phyloP scores from a whole-genome alignment of 495 filamentous ascomycete genomes.

The Annulohypoxylon nitens region DNA sequence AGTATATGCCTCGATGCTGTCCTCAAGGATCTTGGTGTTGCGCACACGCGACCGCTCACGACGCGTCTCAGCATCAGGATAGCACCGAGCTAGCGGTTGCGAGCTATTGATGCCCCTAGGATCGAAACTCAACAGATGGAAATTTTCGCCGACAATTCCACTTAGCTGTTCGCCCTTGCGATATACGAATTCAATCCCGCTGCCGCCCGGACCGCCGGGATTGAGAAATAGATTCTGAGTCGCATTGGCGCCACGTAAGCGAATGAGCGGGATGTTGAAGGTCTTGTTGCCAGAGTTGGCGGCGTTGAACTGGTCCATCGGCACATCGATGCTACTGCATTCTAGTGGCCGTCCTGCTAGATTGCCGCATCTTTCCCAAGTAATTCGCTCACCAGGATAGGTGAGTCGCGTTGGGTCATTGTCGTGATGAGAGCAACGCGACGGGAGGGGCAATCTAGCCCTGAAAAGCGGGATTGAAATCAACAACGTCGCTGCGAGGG shows the following conservation, averaged over 20 bases:
- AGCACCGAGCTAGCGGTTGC: conserved; percentile 55
- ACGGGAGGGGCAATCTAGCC: not conserved
- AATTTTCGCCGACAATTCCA: conserved; percentile 57
- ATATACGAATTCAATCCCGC: conserved; percentile 55
- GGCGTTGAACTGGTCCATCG: conserved; percentile 61
- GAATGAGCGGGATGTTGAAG: conserved; percentile 60
- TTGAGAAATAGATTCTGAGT: conserved; percentile 61
- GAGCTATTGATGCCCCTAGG: conserved; percentile 62
- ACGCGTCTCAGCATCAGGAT: conserved; percentile 49
- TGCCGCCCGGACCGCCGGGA: conserved; percentile 61
- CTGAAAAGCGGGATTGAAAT: conserved; percentile 19
- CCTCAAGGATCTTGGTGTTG: conserved; percentile 43
- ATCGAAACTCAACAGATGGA: conserved; percentile 61
- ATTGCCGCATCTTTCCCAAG: conserved; percentile 56
- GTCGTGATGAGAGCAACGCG: not conserved
- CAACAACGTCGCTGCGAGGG: not conserved
- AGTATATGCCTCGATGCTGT: conserved; percentile 58
- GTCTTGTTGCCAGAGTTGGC: conserved; percentile 47
- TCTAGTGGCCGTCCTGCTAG: conserved; percentile 51
- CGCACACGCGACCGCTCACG: conserved; percentile 46
- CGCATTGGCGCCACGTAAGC: conserved; percentile 55
- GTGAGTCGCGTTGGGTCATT: not conserved
- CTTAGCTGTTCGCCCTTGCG: conserved; percentile 51
- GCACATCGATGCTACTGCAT: conserved; percentile 56
- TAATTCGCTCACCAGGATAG: conserved; percentile 56